phyloP scores from a whole-genome alignment of 228 moss, liverwort and hornwort species.

The Sphagnum magellanicum region DNA sequence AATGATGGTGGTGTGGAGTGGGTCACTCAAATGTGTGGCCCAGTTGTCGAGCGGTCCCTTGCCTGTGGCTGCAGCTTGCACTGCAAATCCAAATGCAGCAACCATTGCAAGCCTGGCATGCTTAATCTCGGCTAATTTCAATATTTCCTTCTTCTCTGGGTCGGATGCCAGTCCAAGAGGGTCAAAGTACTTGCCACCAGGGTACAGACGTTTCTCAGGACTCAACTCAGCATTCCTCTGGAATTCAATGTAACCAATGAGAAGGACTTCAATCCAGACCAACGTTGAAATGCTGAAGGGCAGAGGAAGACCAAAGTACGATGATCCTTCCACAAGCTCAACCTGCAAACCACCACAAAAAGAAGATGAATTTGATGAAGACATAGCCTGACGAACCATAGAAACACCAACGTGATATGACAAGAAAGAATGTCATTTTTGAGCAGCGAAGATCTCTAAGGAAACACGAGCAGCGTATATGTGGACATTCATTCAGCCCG shows the following conservation, averaged over 20 bases:
- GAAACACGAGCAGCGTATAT: too few species aligned
- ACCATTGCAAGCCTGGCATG: slow-evolving; percentile 99
- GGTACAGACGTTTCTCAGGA: slow-evolving; percentile 82
- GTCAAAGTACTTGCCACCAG: slow-evolving; percentile 92
- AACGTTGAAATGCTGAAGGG: slow-evolving; percentile 86
- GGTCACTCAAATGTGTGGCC: slow-evolving; percentile 95
- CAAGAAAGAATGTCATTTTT: too few species aligned
- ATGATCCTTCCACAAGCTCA: slow-evolving; percentile 73
- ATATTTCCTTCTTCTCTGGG: slow-evolving; percentile 71
- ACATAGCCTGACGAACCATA: background rate
- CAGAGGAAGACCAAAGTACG: slow-evolving; percentile 77
- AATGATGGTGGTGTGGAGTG: slow-evolving; percentile 97
- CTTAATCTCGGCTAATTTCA: slow-evolving; percentile 98
- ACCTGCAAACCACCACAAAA: slow-evolving; percentile 25
- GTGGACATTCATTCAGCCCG: too few species aligned
- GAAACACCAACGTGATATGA: background rate
- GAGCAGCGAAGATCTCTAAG: too few species aligned
- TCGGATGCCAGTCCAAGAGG: slow-evolving; percentile 70
- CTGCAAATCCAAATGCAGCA: slow-evolving; percentile 80
- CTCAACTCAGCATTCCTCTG: slow-evolving; percentile 89
- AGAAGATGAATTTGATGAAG: background rate
- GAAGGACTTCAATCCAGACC: slow-evolving; percentile 71
- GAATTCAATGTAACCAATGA: slow-evolving; percentile 92
- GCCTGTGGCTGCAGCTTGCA: slow-evolving; percentile 94
- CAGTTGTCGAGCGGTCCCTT: slow-evolving; percentile 98